Percentiles rank a stretch among this genome's conserved stretches.
Evolutionary conservation across 139 green algal species (phyloP).

Genomic region (Chlamydomonas schloesseri): DNA sequence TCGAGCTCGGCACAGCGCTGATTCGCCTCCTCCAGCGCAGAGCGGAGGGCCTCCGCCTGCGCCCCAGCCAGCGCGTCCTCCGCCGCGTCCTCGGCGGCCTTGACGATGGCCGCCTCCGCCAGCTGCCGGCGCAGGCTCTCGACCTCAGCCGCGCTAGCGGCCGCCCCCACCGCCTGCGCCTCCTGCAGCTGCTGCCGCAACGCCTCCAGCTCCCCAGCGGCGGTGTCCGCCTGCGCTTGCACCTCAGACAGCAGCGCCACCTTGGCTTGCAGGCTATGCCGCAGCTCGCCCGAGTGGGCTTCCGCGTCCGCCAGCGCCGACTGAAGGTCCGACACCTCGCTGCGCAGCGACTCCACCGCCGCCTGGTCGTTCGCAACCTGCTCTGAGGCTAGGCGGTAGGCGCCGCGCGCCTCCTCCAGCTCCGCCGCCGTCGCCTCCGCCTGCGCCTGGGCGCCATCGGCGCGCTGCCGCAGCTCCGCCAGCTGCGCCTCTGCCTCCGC

Average conservation of each 20-base stretch:
- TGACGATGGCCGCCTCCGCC: neutral
- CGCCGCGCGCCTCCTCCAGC: neutral
- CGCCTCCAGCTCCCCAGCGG: neutral
- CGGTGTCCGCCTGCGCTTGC: too few species aligned
- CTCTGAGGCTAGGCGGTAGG: neutral
- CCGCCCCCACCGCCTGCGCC: neutral
- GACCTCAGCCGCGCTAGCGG: neutral
- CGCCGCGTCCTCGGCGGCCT: neutral
- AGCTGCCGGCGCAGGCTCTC: neutral
- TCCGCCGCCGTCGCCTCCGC: neutral
- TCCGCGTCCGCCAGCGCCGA: neutral
- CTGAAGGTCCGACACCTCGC: neutral
- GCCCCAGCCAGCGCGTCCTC: too few species aligned
- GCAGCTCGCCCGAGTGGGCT: neutral
- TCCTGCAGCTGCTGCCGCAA: neutral
- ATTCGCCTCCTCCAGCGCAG: neutral
- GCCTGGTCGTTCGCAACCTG: neutral
- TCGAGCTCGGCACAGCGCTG: neutral
- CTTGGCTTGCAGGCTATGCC: neutral
- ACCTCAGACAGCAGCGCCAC: neutral
- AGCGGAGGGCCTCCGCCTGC: neutral
- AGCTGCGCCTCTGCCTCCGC: neutral
- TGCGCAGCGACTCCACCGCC: neutral
- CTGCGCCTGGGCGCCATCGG: neutral
- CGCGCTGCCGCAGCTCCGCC: neutral